Percentiles rank a stretch among this genome's conserved stretches.
phyloP scores from a whole-genome alignment of 345 rosid genomes.

The Salix dunnii region DNA sequence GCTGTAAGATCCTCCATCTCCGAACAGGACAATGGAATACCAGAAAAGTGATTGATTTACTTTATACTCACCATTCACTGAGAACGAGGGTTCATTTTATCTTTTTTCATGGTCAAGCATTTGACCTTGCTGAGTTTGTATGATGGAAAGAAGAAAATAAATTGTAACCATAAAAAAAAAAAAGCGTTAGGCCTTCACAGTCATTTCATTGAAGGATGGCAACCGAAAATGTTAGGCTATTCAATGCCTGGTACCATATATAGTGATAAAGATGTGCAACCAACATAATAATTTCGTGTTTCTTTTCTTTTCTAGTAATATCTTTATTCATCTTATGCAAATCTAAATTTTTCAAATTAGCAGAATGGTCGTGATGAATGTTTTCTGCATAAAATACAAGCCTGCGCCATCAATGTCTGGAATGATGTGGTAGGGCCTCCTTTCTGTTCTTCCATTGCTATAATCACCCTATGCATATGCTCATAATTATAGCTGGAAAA shows the following conservation, averaged over 20 bases:
- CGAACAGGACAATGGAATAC: too few species aligned
- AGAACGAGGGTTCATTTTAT: constrained; percentile 11
- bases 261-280: neutral
- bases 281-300: neutral
- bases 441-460: neutral
- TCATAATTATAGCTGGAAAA: too few species aligned
- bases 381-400: constrained; percentile 33
- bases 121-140: neutral
- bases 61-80: neutral
- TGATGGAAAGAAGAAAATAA: neutral
- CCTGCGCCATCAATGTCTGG: constrained; percentile 34
- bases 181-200: neutral
- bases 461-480: neutral
- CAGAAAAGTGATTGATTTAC: constrained; percentile 10
- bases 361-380: constrained; percentile 48
- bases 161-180: too few species aligned
- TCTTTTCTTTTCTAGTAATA: neutral
- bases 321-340: neutral
- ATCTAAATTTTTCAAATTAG: neutral
- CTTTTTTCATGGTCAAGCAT: neutral
- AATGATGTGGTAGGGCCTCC: constrained; percentile 28
- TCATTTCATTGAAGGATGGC: neutral
- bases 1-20: neutral
- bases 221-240: neutral
- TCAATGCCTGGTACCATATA: neutral